A percentile compares a stretch with the other conserved stretches of the same genome.
Conservation (phyloP, 805 yeast genomes). For the Wickerhamiella kurtzmanii region DNA sequence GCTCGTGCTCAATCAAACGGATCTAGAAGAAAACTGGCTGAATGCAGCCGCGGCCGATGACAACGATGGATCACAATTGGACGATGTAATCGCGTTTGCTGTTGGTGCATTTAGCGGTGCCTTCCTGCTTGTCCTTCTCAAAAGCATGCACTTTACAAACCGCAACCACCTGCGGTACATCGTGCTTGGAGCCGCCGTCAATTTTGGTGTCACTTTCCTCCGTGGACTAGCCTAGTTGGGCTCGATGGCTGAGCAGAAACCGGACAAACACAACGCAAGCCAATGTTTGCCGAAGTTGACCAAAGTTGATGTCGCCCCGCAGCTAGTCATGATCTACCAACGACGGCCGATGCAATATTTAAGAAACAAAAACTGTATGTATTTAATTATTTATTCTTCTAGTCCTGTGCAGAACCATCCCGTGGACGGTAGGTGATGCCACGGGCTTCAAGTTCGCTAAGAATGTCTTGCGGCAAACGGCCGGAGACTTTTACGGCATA, state of each 20-base stretch:
- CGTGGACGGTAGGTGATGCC: conserved; percentile 85
- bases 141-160: conserved; percentile 34
- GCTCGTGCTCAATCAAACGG: neutral
- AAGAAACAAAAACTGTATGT: no score
- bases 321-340: no score
- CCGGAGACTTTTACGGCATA: conserved; percentile 93
- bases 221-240: conserved; percentile 25
- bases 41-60: conserved; percentile 50
- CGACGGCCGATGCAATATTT: no score
- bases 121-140: conserved; percentile 48
- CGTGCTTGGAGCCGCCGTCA: conserved; percentile 54
- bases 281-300: no score
- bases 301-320: no score
- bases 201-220: conserved; percentile 51
- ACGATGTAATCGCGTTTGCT: conserved; percentile 50
- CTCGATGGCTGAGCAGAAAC: neutral
- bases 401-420: conserved; percentile 54
- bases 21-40: conserved; percentile 79
- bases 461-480: conserved; percentile 74
- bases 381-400: conserved; percentile 1
- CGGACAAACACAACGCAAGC: no score
- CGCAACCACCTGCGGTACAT: conserved; percentile 57
- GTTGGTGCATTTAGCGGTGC: conserved; percentile 70
- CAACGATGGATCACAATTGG: conserved; percentile 25
- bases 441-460: conserved; percentile 54